Evolutionary conservation across 1,284 basidiomycete genomes (phyloP), one percentile per base, ranked within the genome.

Genomic region (Neolentinus lepideus): DNA sequence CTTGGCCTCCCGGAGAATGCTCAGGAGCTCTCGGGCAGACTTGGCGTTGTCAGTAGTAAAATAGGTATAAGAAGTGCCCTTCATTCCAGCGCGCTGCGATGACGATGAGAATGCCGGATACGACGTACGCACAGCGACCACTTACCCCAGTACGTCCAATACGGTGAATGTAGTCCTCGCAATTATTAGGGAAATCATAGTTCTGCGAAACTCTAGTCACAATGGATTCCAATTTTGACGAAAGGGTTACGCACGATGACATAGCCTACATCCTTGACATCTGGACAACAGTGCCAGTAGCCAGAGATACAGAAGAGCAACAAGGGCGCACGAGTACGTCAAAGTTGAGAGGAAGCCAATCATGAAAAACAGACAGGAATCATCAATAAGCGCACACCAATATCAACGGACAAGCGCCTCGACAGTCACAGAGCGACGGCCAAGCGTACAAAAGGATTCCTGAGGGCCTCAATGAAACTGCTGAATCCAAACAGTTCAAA

Each of bases 181-280:
- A 94, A 68, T 94, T 94, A 75, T 95, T 97, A 2, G 95, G 93
- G 80, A 97, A 98, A 71, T 97, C 94, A 72, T 93, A 96, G 77
- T 94, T 94, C 89, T 92, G 61, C 36, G 67, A 63, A 59, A 64
- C 61, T 58, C 71, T 51, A 74, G 64, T 53, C 29, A 57, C 60
- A 43, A 14, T 19, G 33, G 35, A 38, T 36, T 50, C 48, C 29
- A 46, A 24, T 29, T 27, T 35, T 47, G 50, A 43, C 56, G 47
- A 55, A 54, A 22, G 47, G 51, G 26, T 53, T 1, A 83, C 91
- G 72, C 66, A 94, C 92, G 63, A 92, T 88, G 60, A 92, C 92
- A 73, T 92, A 94, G 61, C 90, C 87, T 64, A 95, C 92, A 75
- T 95, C 92, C 85, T 95, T 95, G 71, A 94, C 92, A 77, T 94